A percentile compares a stretch with the other conserved stretches of the same genome.
Conservation (phyloP, 176 grass and related monocot genomes). For the Urochloa ruziziensis region DNA sequence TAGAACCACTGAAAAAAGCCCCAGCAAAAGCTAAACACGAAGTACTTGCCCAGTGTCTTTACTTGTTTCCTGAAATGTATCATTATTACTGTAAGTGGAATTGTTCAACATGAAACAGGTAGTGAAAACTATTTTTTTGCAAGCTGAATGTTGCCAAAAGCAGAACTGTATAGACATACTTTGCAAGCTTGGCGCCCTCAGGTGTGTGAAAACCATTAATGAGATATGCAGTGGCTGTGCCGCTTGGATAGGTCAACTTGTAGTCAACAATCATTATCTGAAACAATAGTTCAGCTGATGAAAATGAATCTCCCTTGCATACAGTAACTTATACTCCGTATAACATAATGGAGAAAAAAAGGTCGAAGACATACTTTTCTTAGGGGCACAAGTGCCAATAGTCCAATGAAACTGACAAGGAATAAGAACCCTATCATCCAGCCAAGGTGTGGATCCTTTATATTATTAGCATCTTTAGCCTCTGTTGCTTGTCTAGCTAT, state of each 20-base stretch:
- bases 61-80: constrained; percentile 78
- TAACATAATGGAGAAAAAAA: constrained; percentile 15
- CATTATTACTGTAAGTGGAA: not conserved
- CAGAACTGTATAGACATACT: constrained; percentile 44
- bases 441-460: constrained; percentile 72
- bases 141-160: constrained; percentile 15
- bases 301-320: constrained; percentile 25
- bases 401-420: constrained; percentile 82
- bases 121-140: not conserved
- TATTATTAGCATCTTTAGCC: constrained; percentile 62
- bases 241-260: constrained; percentile 71
- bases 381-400: constrained; percentile 83
- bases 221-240: constrained; percentile 70
- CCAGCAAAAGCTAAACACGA: constrained; percentile 73
- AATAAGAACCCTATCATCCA: constrained; percentile 97
- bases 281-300: constrained; percentile 10
- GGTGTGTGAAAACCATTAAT: constrained; percentile 77
- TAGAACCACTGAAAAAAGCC: constrained; percentile 96
- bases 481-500: constrained; percentile 63
- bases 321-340: constrained; percentile 20
- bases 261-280: constrained; percentile 97
- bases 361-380: constrained; percentile 64
- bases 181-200: constrained; percentile 68
- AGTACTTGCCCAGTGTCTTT: constrained; percentile 76
- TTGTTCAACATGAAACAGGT: not conserved